A percentile compares a stretch with the other conserved stretches of the same genome.
These are phyloP conservation scores for Taphrina sp. DNA, from an alignment of 1,139 yeast genomes.

Conservation along the genomic window DNA sequence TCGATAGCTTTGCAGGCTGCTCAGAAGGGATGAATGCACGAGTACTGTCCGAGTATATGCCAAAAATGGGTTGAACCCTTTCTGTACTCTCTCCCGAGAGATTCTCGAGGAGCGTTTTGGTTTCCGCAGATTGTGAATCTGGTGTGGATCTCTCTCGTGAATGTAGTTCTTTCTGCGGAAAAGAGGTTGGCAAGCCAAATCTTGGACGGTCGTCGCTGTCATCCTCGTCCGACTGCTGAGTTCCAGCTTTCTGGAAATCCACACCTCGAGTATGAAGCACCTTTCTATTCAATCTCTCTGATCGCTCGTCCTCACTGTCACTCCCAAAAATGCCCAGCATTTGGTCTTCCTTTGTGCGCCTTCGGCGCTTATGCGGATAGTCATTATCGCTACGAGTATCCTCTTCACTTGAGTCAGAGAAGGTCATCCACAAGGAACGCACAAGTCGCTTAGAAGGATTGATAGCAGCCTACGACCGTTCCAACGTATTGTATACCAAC, in stretches of 20 bases:
- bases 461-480: no score
- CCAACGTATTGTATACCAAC: no score
- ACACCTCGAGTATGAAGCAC: slow-evolving; percentile 37
- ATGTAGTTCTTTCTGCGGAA: no score
- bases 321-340: slow-evolving; percentile 37
- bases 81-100: slow-evolving; percentile 8
- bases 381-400: neutral
- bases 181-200: no score
- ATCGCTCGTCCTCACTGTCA: slow-evolving; percentile 35
- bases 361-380: slow-evolving; percentile 9
- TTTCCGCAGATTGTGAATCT: neutral
- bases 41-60: neutral
- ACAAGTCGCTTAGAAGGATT: no score
- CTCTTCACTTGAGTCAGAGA: slow-evolving; percentile 13
- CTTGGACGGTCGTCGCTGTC: slow-evolving; percentile 20
- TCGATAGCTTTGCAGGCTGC: no score
- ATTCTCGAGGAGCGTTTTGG: no score
- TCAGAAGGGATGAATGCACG: slow-evolving; percentile 1
- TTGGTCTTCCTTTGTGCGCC: slow-evolving; percentile 32
- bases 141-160: neutral
- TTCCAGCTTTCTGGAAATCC: slow-evolving; percentile 32
- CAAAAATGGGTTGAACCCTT: neutral
- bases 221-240: slow-evolving; percentile 2
- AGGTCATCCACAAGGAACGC: neutral
- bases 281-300: slow-evolving; percentile 10